phyloP scores from a whole-genome alignment of 371 early-diverging fungal genomes.

The Mucor indicus region DNA sequence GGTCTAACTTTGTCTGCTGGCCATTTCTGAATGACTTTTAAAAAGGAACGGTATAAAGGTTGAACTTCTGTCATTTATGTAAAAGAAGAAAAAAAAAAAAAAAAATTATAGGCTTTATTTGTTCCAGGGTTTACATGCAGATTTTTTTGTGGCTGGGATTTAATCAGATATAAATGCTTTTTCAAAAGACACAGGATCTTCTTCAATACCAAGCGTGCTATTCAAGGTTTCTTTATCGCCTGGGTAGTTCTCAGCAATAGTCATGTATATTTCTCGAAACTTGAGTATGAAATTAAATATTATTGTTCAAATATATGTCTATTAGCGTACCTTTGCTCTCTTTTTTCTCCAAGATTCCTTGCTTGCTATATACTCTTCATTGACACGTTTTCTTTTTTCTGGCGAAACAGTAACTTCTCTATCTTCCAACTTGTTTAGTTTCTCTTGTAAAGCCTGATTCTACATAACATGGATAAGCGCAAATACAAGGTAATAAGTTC shows the following conservation, averaged over 20 bases:
- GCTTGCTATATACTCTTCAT: conserved; percentile 8
- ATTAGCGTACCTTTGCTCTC: conserved; percentile 8
- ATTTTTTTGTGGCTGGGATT: background rate
- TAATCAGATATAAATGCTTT: background rate
- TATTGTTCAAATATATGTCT: background rate
- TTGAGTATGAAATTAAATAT: background rate
- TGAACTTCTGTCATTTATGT: conserved; percentile 22
- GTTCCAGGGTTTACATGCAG: background rate
- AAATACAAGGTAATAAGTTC: no score
- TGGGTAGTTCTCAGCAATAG: conserved; percentile 19
- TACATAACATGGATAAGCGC: no score
- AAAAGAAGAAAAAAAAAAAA: background rate
- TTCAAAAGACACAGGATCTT: conserved; percentile 19
- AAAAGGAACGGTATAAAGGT: conserved; percentile 51
- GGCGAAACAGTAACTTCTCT: conserved; percentile 7
- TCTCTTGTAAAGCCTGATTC: conserved; percentile 4
- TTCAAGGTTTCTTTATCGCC: conserved; percentile 12
- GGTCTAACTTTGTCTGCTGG: conserved; percentile 61
- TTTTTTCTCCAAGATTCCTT: conserved; percentile 20
- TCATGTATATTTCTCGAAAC: conserved; percentile 18
- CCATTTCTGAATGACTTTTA: conserved; percentile 54
- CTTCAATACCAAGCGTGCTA: conserved; percentile 23
- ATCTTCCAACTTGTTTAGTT: conserved; percentile 1
- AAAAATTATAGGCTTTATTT: background rate
- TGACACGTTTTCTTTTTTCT: conserved; percentile 14